phyloP scores from a whole-genome alignment of 441 rosid species.

The California macrophylla region DNA sequence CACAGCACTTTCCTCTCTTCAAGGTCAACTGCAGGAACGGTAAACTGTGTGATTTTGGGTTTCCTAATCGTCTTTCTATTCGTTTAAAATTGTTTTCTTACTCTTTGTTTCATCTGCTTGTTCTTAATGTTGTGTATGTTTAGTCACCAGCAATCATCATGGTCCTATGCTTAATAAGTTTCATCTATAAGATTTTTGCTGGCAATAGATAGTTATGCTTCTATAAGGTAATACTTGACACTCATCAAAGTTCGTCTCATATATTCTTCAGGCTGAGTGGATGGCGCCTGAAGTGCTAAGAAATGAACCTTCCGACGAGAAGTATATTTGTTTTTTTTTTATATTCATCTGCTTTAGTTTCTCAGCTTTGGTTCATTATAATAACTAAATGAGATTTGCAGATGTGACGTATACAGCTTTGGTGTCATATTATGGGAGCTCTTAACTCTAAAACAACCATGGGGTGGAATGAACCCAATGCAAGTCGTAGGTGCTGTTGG shows the following conservation, averaged over 20 bases:
- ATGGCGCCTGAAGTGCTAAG: constrained; percentile 98
- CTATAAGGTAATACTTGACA: constrained; percentile 8
- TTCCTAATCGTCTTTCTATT: too few species aligned
- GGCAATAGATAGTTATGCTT: too few species aligned
- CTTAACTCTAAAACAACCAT: constrained; percentile 68
- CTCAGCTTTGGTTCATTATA: neutral
- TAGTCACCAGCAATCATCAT: too few species aligned
- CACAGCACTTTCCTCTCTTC: constrained; percentile 86
- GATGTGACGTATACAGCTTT: constrained; percentile 90
- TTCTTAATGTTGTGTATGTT: too few species aligned
- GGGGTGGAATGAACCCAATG: constrained; percentile 99
- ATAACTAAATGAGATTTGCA: constrained; percentile 24
- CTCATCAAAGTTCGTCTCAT: constrained; percentile 47
- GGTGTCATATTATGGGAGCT: constrained; percentile 97
- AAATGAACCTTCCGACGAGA: constrained; percentile 91
- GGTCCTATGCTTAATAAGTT: too few species aligned
- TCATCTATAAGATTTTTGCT: too few species aligned
- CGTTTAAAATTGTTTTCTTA: too few species aligned
- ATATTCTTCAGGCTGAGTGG: constrained; percentile 82
- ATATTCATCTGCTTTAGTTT: constrained; percentile 1
- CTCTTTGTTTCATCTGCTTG: neutral
- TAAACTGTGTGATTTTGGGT: constrained; percentile 25
- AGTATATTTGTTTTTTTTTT: constrained; percentile 36
- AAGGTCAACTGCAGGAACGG: constrained; percentile 93
- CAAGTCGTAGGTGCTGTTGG: constrained; percentile 99